Conservation (phyloP, 805 yeast genomes). For the Sungouiozyma intestinalis region DNA sequence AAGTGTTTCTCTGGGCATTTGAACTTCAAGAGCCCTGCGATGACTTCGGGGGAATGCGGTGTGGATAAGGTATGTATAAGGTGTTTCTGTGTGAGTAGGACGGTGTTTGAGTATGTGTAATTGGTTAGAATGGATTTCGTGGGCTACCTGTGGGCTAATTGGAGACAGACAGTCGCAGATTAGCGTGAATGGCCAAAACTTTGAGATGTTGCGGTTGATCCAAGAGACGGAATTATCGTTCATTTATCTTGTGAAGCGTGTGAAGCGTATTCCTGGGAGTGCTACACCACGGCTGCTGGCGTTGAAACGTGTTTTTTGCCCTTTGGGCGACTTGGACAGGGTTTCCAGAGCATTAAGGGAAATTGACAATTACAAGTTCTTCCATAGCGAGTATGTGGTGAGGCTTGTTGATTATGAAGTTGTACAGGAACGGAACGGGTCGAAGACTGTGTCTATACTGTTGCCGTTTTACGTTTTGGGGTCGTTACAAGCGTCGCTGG, state of each 20-base stretch:
- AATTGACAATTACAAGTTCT: conserved; percentile 62
- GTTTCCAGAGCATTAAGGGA: conserved; percentile 69
- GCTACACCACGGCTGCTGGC: conserved; percentile 37
- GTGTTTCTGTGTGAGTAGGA: too few relatives aligned
- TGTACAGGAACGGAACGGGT: conserved; percentile 66
- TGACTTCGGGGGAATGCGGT: too few relatives aligned
- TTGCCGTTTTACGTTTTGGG: conserved; percentile 69
- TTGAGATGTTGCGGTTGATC: conserved; percentile 55
- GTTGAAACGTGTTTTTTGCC: conserved; percentile 77
- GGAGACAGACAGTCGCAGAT: conserved; percentile 30
- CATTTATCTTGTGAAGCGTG: conserved; percentile 62
- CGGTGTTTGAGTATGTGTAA: conserved; percentile 9
- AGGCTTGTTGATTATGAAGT: conserved; percentile 61
- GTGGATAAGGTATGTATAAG: too few relatives aligned
- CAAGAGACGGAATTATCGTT: conserved; percentile 90
- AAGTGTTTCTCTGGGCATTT: too few relatives aligned
- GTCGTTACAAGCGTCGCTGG: conserved; percentile 74
- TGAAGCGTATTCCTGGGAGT: conserved; percentile 9
- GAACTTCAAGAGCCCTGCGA: too few relatives aligned
- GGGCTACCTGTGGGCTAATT: conserved; percentile 37
- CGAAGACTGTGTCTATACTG: conserved; percentile 65
- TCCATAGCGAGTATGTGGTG: conserved; percentile 57
- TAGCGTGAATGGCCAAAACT: conserved; percentile 47
- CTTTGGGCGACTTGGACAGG: conserved; percentile 65
- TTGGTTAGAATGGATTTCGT: too few relatives aligned